A percentile compares a stretch with the other conserved stretches of the same genome.
phyloP scores from a whole-genome alignment of 345 rosid genomes.

The Theobroma cacao region DNA sequence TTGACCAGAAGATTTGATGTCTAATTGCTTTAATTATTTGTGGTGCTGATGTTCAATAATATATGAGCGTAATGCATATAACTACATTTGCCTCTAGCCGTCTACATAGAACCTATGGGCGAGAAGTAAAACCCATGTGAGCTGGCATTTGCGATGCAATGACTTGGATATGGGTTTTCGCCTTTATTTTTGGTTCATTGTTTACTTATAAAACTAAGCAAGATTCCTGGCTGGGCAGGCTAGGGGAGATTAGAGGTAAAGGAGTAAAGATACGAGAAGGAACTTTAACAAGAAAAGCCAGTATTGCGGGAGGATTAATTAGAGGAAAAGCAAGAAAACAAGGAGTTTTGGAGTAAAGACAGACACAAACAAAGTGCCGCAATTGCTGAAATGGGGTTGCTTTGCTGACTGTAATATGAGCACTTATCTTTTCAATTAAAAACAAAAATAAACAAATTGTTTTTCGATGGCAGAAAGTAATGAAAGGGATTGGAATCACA shows the following conservation, averaged over 20 bases:
- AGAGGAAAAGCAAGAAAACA: slow-evolving; percentile 1
- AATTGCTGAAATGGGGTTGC: slow-evolving; percentile 34
- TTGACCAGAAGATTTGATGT: background rate
- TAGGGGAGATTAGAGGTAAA: slow-evolving; percentile 2
- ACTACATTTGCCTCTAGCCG: background rate
- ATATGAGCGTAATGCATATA: background rate
- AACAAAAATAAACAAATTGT: background rate
- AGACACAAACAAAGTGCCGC: slow-evolving; percentile 20
- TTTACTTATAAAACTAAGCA: slow-evolving; percentile 9
- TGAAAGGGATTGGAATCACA: slow-evolving; percentile 32
- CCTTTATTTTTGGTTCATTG: background rate
- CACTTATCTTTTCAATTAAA: background rate
- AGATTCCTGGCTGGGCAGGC: slow-evolving; percentile 21
- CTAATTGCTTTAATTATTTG: background rate
- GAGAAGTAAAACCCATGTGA: slow-evolving; percentile 4
- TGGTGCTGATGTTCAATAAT: background rate
- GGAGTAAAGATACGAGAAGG: background rate
- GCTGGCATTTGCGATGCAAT: slow-evolving; percentile 21
- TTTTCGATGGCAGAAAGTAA: background rate
- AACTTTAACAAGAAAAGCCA: slow-evolving; percentile 16
- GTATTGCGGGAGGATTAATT: background rate
- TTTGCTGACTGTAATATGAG: slow-evolving; percentile 18
- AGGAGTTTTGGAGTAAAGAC: background rate
- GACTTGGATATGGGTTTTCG: slow-evolving; percentile 9
- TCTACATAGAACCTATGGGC: background rate